Percentiles rank a stretch among this genome's conserved stretches.
Conservation (phyloP, 164 flowering plant species). For the Paratinospora sagittata region DNA sequence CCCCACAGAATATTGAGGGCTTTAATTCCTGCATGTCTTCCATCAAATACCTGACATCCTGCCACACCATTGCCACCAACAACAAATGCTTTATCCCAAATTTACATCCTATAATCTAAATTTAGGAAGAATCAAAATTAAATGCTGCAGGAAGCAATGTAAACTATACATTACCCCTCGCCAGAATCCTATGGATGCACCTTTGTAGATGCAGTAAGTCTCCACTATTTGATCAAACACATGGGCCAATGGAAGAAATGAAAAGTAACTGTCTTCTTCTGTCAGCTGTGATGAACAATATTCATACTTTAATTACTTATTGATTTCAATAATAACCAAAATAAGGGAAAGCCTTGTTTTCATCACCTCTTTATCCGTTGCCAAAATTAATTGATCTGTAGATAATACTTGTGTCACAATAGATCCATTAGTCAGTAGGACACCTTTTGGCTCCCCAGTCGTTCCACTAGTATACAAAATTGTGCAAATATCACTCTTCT, state of each 20-base stretch:
- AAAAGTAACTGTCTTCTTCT: constrained; percentile 73
- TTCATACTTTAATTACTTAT: not conserved
- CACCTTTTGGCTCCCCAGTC: constrained; percentile 99
- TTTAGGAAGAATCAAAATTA: not conserved
- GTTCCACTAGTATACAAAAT: constrained; percentile 99
- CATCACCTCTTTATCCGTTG: constrained; percentile 43
- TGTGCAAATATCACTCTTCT: constrained; percentile 58
- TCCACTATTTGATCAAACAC: constrained; percentile 84
- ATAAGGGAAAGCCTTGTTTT: not conserved
- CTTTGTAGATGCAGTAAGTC: constrained; percentile 66
- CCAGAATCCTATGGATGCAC: constrained; percentile 86
- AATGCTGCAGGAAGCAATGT: not conserved
- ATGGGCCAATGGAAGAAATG: constrained; percentile 94
- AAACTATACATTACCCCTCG: constrained; percentile 57
- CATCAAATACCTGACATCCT: constrained; percentile 80
- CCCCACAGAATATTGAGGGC: too few species aligned
- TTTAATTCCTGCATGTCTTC: constrained; percentile 75
- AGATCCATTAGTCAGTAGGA: constrained; percentile 54
- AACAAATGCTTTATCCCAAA: not conserved
- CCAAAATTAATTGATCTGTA: constrained; percentile 46
- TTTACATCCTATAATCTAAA: not conserved
- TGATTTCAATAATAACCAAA: not conserved
- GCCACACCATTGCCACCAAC: constrained; percentile 9
- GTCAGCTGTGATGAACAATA: constrained; percentile 36
- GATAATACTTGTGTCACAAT: constrained; percentile 59